phyloP scores from a whole-genome alignment of 2,329 filamentous ascomycete genomes.

The Trichoderma semiorbis region DNA sequence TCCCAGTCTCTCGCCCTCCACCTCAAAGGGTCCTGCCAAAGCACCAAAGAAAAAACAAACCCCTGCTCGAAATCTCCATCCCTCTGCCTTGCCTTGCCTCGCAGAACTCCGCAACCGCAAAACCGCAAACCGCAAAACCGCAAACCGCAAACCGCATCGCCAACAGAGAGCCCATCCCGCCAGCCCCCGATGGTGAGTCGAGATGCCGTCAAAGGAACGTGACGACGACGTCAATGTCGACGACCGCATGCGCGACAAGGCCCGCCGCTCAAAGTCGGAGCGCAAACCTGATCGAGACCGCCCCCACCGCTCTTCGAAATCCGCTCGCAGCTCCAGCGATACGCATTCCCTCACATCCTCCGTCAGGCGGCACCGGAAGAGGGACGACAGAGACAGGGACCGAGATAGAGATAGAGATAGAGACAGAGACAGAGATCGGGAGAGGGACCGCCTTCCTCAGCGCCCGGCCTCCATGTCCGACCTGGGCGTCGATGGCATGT shows the following conservation, averaged over 20 bases:
- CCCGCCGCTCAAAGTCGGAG: constrained; percentile 38
- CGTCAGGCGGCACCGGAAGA: constrained; percentile 32
- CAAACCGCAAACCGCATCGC: background rate
- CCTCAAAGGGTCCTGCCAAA: background rate
- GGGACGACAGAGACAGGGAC: constrained; percentile 27
- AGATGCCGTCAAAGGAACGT: constrained; percentile 42
- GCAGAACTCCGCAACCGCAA: background rate
- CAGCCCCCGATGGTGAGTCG: constrained; percentile 31
- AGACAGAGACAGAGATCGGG: constrained; percentile 35
- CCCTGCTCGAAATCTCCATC: constrained; percentile 6
- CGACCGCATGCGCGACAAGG: constrained; percentile 40
- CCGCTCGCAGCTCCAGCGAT: constrained; percentile 44
- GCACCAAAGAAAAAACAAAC: background rate
- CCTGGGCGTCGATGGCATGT: constrained; percentile 42
- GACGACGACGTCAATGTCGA: constrained; percentile 38
- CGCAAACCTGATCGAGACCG: constrained; percentile 34
- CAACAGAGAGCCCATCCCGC: background rate
- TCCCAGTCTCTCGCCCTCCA: background rate
- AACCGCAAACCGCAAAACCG: background rate
- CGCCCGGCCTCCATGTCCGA: constrained; percentile 43
- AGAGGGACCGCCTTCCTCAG: constrained; percentile 28
- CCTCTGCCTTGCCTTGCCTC: background rate
- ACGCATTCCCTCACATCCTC: constrained; percentile 39
- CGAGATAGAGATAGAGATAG: constrained; percentile 36
- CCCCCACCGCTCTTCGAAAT: constrained; percentile 33